A percentile compares a stretch with the other conserved stretches of the same genome.
These are phyloP conservation scores for Sodiomyces alkalinus DNA, from an alignment of 2,329 filamentous ascomycete species.

Conservation along the genomic window DNA sequence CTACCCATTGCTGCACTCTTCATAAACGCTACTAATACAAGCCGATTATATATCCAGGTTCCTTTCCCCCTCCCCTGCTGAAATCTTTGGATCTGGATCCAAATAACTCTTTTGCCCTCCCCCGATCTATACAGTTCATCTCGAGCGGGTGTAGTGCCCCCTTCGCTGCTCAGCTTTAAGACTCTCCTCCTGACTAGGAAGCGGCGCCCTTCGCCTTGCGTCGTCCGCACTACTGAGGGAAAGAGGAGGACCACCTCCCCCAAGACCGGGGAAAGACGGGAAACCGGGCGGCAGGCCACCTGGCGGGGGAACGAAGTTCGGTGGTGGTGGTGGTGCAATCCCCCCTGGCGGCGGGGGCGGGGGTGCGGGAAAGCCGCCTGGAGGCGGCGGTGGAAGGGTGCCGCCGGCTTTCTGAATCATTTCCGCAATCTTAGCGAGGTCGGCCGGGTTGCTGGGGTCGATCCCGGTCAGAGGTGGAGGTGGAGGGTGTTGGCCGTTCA, in stretches of 20 bases:
- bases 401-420: slow-evolving; percentile 52
- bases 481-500: slow-evolving; percentile 29
- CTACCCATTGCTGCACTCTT: too few relatives aligned
- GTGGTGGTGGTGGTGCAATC: slow-evolving; percentile 33
- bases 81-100: too few relatives aligned
- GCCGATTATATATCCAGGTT: too few relatives aligned
- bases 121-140: slow-evolving; percentile 15
- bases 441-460: slow-evolving; percentile 43
- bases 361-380: slow-evolving; percentile 25
- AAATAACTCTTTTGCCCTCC: too few relatives aligned
- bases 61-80: too few relatives aligned
- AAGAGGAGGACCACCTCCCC: slow-evolving; percentile 19
- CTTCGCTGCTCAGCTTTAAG: slow-evolving; percentile 60
- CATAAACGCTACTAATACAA: too few relatives aligned
- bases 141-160: slow-evolving; percentile 41
- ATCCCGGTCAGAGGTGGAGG: slow-evolving; percentile 31
- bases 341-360: slow-evolving; percentile 23
- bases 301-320: slow-evolving; percentile 16
- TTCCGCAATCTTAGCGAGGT: slow-evolving; percentile 45
- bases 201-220: slow-evolving; percentile 43
- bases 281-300: slow-evolving; percentile 28
- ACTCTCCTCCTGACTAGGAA: slow-evolving; percentile 76
- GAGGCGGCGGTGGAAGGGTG: slow-evolving; percentile 37
- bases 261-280: slow-evolving; percentile 15
- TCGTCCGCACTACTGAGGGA: slow-evolving; percentile 21